Conservation (phyloP, 495 filamentous ascomycete species). For the Astrothelium subdiscretum region DNA sequence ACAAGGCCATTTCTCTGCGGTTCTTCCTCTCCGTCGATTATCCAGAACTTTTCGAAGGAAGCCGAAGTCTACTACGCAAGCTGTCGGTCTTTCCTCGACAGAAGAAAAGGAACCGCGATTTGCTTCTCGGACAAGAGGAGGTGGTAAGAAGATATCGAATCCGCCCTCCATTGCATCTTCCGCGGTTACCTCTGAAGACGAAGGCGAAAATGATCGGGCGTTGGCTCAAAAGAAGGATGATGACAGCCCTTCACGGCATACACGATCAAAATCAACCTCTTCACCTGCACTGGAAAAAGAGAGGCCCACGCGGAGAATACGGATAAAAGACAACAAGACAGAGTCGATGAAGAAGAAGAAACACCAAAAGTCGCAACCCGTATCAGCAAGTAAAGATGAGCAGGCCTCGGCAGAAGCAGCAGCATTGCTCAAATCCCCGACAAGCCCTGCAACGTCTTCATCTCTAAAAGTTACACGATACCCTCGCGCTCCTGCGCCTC, state of each 20-base stretch:
- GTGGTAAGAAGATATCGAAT: conserved; percentile 12
- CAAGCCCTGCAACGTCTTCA: conserved; percentile 59
- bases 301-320: conserved; percentile 54
- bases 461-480: conserved; percentile 62
- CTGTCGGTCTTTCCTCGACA: conserved; percentile 25
- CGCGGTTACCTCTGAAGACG: conserved; percentile 25
- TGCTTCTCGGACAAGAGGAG: conserved; percentile 5
- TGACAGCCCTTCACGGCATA: conserved; percentile 32
- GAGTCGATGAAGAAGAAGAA: conserved; percentile 13
- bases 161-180: conserved; percentile 29
- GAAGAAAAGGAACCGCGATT: conserved; percentile 15
- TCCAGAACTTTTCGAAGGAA: conserved; percentile 17
- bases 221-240: conserved; percentile 15
- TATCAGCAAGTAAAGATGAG: conserved; percentile 1
- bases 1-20: conserved; percentile 57
- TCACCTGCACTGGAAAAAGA: conserved; percentile 40
- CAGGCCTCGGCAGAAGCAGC: conserved; percentile 32
- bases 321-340: conserved; percentile 66
- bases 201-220: conserved; percentile 22
- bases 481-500: conserved; percentile 76
- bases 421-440: conserved; percentile 71
- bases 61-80: conserved; percentile 29
- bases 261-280: conserved; percentile 41
- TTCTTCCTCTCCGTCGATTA: conserved; percentile 21
- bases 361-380: conserved; percentile 23